Percentiles rank a stretch among this genome's conserved stretches.
phyloP scores from a whole-genome alignment of 768 basidiomycete species.

The Boletus insuetus region DNA sequence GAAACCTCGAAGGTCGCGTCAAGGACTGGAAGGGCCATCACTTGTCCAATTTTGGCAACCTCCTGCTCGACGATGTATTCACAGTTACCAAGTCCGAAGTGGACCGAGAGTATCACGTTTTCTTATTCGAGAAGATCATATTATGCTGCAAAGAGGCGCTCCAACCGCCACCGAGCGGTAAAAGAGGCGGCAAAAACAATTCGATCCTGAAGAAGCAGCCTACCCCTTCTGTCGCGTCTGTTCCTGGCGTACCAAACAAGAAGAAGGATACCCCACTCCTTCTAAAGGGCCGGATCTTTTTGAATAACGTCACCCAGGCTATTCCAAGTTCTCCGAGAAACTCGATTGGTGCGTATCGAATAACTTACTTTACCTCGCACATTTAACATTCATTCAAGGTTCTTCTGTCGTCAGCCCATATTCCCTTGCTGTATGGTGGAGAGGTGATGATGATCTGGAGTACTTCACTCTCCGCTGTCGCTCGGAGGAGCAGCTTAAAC shows the following conservation, averaged over 20 bases:
- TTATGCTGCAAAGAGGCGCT: conserved; percentile 95
- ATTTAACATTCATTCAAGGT: conserved; percentile 31
- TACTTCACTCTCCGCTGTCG: conserved; percentile 93
- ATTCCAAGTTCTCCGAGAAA: conserved; percentile 56
- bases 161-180: conserved; percentile 53
- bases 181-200: conserved; percentile 79
- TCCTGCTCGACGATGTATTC: conserved; percentile 93
- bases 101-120: conserved; percentile 97
- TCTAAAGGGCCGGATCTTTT: conserved; percentile 94
- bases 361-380: background rate
- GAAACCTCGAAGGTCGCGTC: conserved; percentile 79
- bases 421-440: conserved; percentile 91
- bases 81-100: conserved; percentile 94
- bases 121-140: conserved; percentile 98
- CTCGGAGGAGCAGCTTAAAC: conserved; percentile 85
- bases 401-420: conserved; percentile 56
- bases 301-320: conserved; percentile 92
- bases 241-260: conserved; percentile 53
- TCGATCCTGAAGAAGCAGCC: conserved; percentile 86
- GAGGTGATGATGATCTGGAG: conserved; percentile 89
- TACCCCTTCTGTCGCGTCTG: conserved; percentile 45
- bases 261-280: conserved; percentile 80
- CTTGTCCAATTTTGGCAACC: conserved; percentile 88
- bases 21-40: conserved; percentile 99
- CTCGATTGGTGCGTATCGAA: conserved; percentile 52